phyloP scores from a whole-genome alignment of 352 stramenopile species.

The Thraustochytrium sp. region DNA sequence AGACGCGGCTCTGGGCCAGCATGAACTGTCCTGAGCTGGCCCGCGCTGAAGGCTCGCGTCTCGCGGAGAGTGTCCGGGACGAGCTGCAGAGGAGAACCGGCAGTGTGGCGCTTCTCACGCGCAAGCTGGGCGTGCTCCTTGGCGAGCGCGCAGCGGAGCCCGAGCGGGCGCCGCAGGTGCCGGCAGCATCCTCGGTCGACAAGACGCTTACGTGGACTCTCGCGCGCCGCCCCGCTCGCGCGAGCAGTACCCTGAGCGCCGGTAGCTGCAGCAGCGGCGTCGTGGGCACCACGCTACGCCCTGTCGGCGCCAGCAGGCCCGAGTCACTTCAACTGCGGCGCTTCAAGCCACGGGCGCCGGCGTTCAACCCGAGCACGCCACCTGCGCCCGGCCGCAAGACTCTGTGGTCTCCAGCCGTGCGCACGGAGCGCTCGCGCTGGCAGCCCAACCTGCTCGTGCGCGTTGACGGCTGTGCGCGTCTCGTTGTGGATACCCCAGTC shows the following conservation, averaged over 20 bases:
- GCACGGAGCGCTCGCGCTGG: not conserved
- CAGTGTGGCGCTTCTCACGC: not conserved
- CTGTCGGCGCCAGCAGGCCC: too few species aligned
- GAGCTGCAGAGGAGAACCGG: not conserved
- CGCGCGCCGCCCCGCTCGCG: too few species aligned
- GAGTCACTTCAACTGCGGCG: too few species aligned
- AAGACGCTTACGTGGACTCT: too few species aligned
- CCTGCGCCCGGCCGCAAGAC: not conserved
- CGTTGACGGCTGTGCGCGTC: not conserved
- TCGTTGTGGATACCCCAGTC: not conserved
- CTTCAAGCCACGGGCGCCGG: not conserved
- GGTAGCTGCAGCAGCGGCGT: too few species aligned
- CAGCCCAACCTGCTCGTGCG: not conserved
- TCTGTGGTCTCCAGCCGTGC: not conserved
- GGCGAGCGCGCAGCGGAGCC: not conserved
- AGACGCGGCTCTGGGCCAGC: not conserved
- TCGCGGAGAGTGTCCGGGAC: not conserved
- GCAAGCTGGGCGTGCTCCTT: not conserved
- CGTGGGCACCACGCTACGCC: too few species aligned
- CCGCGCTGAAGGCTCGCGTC: not conserved
- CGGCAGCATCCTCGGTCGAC: too few species aligned
- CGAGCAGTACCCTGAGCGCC: too few species aligned
- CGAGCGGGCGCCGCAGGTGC: too few species aligned
- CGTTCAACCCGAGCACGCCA: not conserved
- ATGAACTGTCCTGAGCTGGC: not conserved